Evolutionary conservation across 2,329 filamentous ascomycete genomes (phyloP), one percentile per base, ranked within the genome.

Genomic region (Aspergillus pseudoglaucus): DNA sequence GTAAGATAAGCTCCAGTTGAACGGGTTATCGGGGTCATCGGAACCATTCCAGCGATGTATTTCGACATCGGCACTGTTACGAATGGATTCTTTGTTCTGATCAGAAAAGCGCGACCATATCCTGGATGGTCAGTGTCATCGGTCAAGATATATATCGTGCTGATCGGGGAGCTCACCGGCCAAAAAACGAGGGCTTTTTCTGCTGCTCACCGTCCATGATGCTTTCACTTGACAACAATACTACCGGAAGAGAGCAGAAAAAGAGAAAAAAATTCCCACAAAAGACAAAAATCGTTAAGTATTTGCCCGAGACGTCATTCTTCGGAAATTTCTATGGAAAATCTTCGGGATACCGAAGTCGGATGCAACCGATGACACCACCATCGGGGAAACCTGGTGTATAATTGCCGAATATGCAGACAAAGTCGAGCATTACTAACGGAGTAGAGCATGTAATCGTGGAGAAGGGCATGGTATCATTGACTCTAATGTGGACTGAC

Each of bases 1-100:
- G 42, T 71, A 72, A 1, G 52, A 50, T 1, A 47, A 50, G 17
- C 62, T 58, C 67, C 70, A 74, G 49, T 74, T 74, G 60, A 73
- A 64, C 56, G 62, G 63, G 22, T 65, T 64, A 1, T 64, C 63
- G 0, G 60, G 63, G 23, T 65, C 61, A 49, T 62, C 42, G 2
- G 55, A 55, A 0, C 60, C 60, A 48, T 59, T 32, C 62, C 60
- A 66, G 6, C 55, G 56, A 41, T 65, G 62, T 18, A 65, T 56
- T 39, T 66, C 63, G 8, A 61, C 33, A 6, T 64, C 54, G 8
- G 47, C 38, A 6, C 44, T 56, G 15, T 49, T 49, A 14, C 59
- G 54, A 18, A 61, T 6, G 18, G 15, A 20, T 7, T 39, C 18
- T 39, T 18, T 18, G 10, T 10, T 3, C 9, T n/a, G 15, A 3